Percentiles rank a stretch among this genome's conserved stretches.
phyloP scores from a whole-genome alignment of 2,329 filamentous ascomycete species.

The Stemphylium lycopersici region DNA sequence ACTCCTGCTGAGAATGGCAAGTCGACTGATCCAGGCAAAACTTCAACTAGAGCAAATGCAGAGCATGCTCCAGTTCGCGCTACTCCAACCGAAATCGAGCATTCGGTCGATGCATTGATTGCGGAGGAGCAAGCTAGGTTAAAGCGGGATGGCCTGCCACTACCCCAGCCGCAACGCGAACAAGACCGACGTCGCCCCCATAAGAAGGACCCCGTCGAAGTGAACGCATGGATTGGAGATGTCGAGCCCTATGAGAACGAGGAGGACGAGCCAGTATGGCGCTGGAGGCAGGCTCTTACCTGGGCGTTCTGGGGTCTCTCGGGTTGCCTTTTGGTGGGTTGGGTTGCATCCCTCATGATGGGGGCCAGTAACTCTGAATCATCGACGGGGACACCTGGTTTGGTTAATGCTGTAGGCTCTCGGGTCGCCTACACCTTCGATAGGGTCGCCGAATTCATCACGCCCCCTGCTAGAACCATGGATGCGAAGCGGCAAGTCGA shows the following conservation, averaged over 20 bases:
- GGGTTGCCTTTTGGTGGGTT: constrained; percentile 3
- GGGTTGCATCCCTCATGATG: constrained; percentile 1
- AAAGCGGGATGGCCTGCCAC: constrained; percentile 19
- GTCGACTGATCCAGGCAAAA: neutral
- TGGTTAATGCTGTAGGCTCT: constrained; percentile 18
- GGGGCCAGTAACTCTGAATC: constrained; percentile 10
- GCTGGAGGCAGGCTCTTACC: constrained; percentile 15
- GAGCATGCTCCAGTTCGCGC: neutral
- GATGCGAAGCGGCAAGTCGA: constrained; percentile 1
- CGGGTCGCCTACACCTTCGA: constrained; percentile 25
- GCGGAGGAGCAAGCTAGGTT: constrained; percentile 27
- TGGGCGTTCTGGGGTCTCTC: constrained; percentile 19
- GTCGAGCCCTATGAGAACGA: constrained; percentile 17
- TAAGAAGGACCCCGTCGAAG: constrained; percentile 13
- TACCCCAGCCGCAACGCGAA: constrained; percentile 9
- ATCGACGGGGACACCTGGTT: constrained; percentile 9
- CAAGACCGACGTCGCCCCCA: constrained; percentile 8
- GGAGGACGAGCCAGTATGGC: constrained; percentile 24
- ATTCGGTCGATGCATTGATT: constrained; percentile 21
- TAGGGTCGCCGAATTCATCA: constrained; percentile 22
- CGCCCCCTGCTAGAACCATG: constrained; percentile 16
- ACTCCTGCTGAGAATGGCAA: constrained; percentile 5
- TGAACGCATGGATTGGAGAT: constrained; percentile 28
- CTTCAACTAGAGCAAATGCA: neutral
- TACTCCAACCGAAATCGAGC: constrained; percentile 7